phyloP scores from a whole-genome alignment of 306 rosid genomes.

The Quercus cerris region DNA sequence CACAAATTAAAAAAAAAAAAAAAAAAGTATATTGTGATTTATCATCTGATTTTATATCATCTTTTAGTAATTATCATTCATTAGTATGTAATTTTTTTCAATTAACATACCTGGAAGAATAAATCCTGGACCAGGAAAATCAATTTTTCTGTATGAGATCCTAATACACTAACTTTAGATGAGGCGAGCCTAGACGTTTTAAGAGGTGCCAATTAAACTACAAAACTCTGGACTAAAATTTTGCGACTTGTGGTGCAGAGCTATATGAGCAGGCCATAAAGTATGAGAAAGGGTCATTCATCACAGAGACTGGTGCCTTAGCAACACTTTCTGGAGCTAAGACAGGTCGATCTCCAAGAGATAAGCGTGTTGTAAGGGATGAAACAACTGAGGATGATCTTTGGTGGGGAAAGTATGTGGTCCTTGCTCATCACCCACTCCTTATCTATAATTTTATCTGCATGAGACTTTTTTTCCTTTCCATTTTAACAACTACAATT shows the following conservation, averaged over 20 bases:
- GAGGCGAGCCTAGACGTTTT: no score
- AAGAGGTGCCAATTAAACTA: no score
- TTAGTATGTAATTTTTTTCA: no score
- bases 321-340: conserved; percentile 96
- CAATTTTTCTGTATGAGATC: no score
- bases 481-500: background rate
- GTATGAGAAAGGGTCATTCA: conserved; percentile 84
- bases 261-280: conserved; percentile 86
- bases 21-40: no score
- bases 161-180: background rate
- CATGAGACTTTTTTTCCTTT: background rate
- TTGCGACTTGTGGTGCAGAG: conserved; percentile 36
- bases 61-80: no score
- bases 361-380: conserved; percentile 83
- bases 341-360: conserved; percentile 92
- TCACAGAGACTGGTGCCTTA: conserved; percentile 77
- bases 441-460: background rate
- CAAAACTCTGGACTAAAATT: no score
- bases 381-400: conserved; percentile 63
- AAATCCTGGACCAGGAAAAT: no score
- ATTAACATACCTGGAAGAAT: no score
- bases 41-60: no score
- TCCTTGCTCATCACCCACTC: background rate
- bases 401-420: conserved; percentile 97
- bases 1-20: no score